Conservation (phyloP, 768 basidiomycete species). For the Brasilioporus rufonigricans region DNA sequence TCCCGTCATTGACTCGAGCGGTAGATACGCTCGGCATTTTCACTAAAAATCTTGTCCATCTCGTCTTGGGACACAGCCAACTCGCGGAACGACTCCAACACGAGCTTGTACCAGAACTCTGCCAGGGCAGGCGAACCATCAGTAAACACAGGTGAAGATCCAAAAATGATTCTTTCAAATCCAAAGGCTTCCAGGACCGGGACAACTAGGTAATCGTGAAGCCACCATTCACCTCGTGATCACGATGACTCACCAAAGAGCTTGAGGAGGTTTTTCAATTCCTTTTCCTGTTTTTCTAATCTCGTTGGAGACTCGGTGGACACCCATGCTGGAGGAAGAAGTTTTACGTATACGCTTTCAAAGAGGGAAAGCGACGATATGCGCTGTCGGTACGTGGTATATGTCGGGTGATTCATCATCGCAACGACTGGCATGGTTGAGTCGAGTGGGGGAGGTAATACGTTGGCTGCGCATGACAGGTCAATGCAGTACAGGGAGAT, state of each 20-base stretch:
- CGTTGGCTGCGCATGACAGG: conserved; percentile 51
- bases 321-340: conserved; percentile 75
- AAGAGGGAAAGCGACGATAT: conserved; percentile 72
- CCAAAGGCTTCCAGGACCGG: conserved; percentile 86
- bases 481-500: neutral
- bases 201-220: conserved; percentile 49
- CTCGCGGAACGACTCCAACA: conserved; percentile 75
- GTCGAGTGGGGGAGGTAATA: conserved; percentile 77
- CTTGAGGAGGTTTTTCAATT: conserved; percentile 65
- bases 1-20: conserved; percentile 17
- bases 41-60: conserved; percentile 69
- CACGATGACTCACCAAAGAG: conserved; percentile 68
- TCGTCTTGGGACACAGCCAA: conserved; percentile 75
- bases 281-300: conserved; percentile 37
- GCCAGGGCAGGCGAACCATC: conserved; percentile 47
- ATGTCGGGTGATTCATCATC: conserved; percentile 75
- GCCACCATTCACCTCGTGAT: neutral
- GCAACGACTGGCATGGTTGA: conserved; percentile 71
- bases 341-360: conserved; percentile 69
- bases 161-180: conserved; percentile 78
- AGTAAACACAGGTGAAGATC: conserved; percentile 65
- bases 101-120: conserved; percentile 78
- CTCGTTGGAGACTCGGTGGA: conserved; percentile 40
- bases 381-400: conserved; percentile 69
- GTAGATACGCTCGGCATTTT: conserved; percentile 48